Conservation (phyloP, 2,329 filamentous ascomycete genomes). For the Aureobasidium sp. region DNA sequence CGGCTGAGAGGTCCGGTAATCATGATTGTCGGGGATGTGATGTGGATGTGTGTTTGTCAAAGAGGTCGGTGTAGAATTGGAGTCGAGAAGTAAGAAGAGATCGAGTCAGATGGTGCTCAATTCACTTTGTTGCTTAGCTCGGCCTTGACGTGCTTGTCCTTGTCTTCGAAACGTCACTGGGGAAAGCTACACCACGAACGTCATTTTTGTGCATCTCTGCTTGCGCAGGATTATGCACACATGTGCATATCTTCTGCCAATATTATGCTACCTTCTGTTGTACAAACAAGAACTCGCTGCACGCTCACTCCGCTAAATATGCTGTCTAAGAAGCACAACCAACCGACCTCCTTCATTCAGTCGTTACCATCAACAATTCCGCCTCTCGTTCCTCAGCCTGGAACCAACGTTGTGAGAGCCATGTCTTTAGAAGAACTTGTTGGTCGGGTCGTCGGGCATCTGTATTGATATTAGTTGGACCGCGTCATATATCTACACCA, state of each 20-base stretch:
- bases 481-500: neutral
- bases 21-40: neutral
- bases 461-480: slow-evolving; percentile 19
- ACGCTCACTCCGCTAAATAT: neutral
- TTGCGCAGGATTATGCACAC: neutral
- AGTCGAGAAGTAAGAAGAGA: neutral
- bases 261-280: neutral
- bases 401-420: too few relatives aligned
- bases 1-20: slow-evolving; percentile 9
- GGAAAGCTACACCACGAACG: neutral
- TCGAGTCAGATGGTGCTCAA: neutral
- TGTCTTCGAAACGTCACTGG: slow-evolving; percentile 6
- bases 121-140: slow-evolving; percentile 12
- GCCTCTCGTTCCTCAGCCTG: neutral
- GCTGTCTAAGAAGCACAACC: neutral
- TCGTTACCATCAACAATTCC: too few relatives aligned
- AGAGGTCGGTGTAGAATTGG: neutral
- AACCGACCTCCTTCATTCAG: neutral
- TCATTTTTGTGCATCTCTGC: neutral
- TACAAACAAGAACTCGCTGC: neutral
- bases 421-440: slow-evolving; percentile 26
- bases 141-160: neutral
- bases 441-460: slow-evolving; percentile 38
- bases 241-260: neutral
- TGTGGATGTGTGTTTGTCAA: neutral